phyloP scores from a whole-genome alignment of 495 filamentous ascomycete species.

The Lasiosphaeria miniovina region DNA sequence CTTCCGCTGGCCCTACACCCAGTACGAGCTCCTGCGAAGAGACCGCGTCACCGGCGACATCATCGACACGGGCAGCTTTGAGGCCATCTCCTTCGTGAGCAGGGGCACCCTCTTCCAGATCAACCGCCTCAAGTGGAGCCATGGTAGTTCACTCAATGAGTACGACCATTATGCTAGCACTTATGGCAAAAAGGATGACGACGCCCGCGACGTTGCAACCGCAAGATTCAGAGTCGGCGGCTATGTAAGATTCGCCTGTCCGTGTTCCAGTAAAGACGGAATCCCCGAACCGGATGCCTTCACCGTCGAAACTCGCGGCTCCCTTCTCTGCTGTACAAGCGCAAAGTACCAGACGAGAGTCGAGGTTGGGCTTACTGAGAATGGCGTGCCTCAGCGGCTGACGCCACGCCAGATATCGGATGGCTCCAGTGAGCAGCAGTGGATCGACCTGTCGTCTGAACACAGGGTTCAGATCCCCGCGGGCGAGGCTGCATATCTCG shows the following conservation, averaged over 20 bases:
- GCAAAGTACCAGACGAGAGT: slow-evolving; percentile 12
- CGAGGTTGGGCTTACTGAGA: slow-evolving; percentile 8
- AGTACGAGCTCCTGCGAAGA: slow-evolving; percentile 12
- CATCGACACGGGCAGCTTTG: slow-evolving; percentile 10
- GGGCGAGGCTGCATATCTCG: slow-evolving; percentile 9
- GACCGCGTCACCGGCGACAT: not conserved
- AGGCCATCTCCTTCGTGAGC: slow-evolving; percentile 15
- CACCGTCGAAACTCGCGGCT: not conserved
- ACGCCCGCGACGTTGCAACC: not conserved
- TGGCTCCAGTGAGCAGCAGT: not conserved
- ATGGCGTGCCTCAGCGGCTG: not conserved
- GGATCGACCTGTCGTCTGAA: slow-evolving; percentile 16
- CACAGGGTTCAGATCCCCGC: slow-evolving; percentile 2
- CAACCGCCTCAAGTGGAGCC: slow-evolving; percentile 15
- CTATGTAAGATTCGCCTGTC: slow-evolving; percentile 13
- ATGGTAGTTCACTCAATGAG: slow-evolving; percentile 9
- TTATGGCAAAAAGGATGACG: too few relatives aligned
- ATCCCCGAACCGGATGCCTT: slow-evolving; percentile 1
- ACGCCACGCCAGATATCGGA: not conserved
- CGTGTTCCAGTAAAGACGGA: slow-evolving; percentile 9
- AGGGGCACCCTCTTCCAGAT: slow-evolving; percentile 13
- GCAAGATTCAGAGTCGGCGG: slow-evolving; percentile 14
- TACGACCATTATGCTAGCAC: not conserved
- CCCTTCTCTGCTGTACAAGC: slow-evolving; percentile 1
- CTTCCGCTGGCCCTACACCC: slow-evolving; percentile 19